A percentile compares a stretch with the other conserved stretches of the same genome.
Conservation (phyloP, 331 rosid species). For the Arachis monticola region DNA sequence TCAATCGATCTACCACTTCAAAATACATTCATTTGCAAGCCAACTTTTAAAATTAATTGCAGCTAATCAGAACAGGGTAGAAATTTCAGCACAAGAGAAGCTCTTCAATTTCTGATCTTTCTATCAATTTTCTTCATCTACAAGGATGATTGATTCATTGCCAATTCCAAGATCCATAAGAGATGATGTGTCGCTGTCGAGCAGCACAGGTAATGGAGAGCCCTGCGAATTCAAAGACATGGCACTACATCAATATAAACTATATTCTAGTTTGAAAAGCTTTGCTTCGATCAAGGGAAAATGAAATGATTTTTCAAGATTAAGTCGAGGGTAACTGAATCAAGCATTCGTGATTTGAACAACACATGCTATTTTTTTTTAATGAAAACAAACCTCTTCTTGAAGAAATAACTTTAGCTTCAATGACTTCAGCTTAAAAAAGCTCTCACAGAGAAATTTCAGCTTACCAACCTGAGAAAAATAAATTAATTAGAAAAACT, state of each 20-base stretch:
- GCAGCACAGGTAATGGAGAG: slow-evolving; percentile 75
- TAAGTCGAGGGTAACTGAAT: slow-evolving; percentile 21
- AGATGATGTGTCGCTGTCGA: slow-evolving; percentile 75
- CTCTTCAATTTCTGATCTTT: slow-evolving; percentile 9
- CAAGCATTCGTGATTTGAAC: slow-evolving; percentile 28
- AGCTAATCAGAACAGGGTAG: slow-evolving; percentile 27
- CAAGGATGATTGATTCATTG: slow-evolving; percentile 68
- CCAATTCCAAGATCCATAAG: slow-evolving; percentile 75
- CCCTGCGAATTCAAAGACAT: slow-evolving; percentile 59
- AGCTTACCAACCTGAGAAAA: slow-evolving; percentile 79
- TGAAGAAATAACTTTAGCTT: slow-evolving; percentile 78
- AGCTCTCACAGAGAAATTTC: slow-evolving; percentile 87
- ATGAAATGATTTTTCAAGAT: background rate
- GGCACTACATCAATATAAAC: slow-evolving; percentile 26
- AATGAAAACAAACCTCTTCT: slow-evolving; percentile 71
- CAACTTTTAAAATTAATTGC: background rate
- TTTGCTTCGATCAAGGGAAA: slow-evolving; percentile 17
- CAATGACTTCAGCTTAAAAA: slow-evolving; percentile 81
- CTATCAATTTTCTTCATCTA: slow-evolving; percentile 74
- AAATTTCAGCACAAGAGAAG: slow-evolving; percentile 18
- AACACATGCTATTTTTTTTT: slow-evolving; percentile 21
- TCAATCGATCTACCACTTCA: background rate
- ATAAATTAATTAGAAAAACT: slow-evolving; percentile 37
- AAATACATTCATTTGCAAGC: slow-evolving; percentile 7
- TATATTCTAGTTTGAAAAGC: slow-evolving; percentile 1